phyloP scores from a whole-genome alignment of 495 filamentous ascomycete genomes.

The Neurospora cerealis region DNA sequence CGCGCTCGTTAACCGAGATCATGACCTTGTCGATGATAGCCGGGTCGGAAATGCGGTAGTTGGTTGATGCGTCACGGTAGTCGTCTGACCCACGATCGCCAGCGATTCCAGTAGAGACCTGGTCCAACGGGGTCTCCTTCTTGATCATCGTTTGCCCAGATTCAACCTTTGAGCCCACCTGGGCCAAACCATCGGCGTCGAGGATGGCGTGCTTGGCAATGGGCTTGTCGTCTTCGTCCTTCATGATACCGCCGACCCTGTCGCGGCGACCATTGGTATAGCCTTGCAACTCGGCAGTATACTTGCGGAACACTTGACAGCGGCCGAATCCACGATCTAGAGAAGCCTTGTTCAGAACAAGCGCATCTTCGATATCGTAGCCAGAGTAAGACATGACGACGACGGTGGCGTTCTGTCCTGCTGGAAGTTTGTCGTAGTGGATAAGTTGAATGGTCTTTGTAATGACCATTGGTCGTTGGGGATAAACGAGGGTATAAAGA shows the following conservation, averaged over 20 bases:
- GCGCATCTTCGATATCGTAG: conserved; percentile 98
- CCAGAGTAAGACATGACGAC: conserved; percentile 99
- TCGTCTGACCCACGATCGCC: conserved; percentile 52
- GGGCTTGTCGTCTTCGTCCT: conserved; percentile 39
- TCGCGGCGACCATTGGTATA: conserved; percentile 76
- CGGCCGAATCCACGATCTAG: conserved; percentile 89
- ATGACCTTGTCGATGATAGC: conserved; percentile 91
- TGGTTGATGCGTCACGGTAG: conserved; percentile 59
- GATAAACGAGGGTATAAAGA: conserved; percentile 93
- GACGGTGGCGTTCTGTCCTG: conserved; percentile 92
- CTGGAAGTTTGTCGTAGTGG: conserved; percentile 94
- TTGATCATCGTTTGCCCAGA: conserved; percentile 77
- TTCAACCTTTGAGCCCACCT: conserved; percentile 65
- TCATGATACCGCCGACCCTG: conserved; percentile 52
- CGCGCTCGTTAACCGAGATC: conserved; percentile 74
- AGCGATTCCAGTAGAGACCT: conserved; percentile 51
- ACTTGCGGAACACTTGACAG: conserved; percentile 91
- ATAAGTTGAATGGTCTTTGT: conserved; percentile 92
- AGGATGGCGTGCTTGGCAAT: conserved; percentile 67
- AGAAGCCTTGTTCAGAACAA: conserved; percentile 93
- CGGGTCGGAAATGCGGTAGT: conserved; percentile 74
- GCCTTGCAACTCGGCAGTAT: conserved; percentile 63
- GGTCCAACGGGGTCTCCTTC: conserved; percentile 70
- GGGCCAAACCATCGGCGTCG: conserved; percentile 70
- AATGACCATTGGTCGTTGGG: conserved; percentile 95